Base-by-base conservation (phyloP, 2,329 filamentous ascomycete genomes). In the Colletotrichum salicis region DNA sequence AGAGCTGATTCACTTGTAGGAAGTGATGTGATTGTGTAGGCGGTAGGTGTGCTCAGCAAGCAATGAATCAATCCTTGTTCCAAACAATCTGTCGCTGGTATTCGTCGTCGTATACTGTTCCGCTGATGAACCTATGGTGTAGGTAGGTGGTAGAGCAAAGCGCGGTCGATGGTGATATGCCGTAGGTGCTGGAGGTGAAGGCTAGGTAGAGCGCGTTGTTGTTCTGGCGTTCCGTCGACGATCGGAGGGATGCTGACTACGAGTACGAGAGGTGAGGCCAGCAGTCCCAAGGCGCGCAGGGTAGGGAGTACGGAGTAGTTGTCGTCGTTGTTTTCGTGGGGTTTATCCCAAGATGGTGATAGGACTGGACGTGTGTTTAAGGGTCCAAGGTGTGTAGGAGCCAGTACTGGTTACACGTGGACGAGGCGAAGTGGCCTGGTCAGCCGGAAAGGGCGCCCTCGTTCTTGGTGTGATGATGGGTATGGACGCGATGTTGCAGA, bases 21-120 rank as follows among this genome's bases (percentile, higher is more conserved):
- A 57, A 41, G 61, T 61, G 56, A 59, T 69, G 54, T 59, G 33
- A 33, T 56, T 11, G 41, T 48, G 41, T 48, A 48, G 41, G 19
- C 41, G 19, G 41, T 48, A 48, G 41, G 57, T 55, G 35, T 33
- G 59, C 64, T 55, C 64, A 62, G 41, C 64, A 69, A 64, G 59
- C 33, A 45, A 71, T 64, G 45, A 56, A 64, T 64, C 70, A 63
- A 37, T 64, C 55, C 35, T 61, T 48, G 59, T 33, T 52, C 41
- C 65, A 70, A 70, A 55, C 59, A 72, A 70, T 55, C 29, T 72
- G 59, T 64, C 70, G 66, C 70, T 70, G 60, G 59, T 68, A 69
- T 55, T 61, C 5, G 66, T 70, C 45, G 69, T 69, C 33, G 69
- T 69, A 71, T 69, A 71, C 69, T 71, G 59, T 69, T 64, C 69